These are phyloP conservation scores for Phytophthora pseudosyringae DNA, from an alignment of 352 stramenopile species.

Conservation along the genomic window DNA sequence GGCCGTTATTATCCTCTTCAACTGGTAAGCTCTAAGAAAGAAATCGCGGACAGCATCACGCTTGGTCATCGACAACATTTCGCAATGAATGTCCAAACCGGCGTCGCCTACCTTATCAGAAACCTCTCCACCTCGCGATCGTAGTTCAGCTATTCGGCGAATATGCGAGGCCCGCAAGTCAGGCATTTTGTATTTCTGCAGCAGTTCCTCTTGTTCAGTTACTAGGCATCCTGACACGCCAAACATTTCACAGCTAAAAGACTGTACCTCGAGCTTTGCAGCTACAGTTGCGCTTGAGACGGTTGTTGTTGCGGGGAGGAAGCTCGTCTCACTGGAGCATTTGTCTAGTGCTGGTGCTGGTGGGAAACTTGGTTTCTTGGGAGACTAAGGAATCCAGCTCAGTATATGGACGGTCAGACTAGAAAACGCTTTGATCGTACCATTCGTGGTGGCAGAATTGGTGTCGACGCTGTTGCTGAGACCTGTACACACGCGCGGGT, in stretches of 20 bases:
- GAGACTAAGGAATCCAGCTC: constrained; percentile 40
- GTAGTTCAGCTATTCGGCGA: constrained; percentile 66
- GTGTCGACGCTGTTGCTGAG: constrained; percentile 36
- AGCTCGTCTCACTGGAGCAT: constrained; percentile 29
- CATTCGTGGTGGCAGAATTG: constrained; percentile 64
- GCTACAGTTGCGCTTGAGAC: constrained; percentile 6
- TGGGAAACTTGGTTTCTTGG: constrained; percentile 40
- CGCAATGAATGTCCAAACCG: too few relatives aligned
- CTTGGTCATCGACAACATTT: background rate
- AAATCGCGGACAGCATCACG: background rate
- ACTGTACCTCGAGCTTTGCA: constrained; percentile 41
- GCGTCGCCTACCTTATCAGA: constrained; percentile 28
- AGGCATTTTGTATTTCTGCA: constrained; percentile 64
- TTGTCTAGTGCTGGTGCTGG: constrained; percentile 17
- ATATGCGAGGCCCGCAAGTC: constrained; percentile 72
- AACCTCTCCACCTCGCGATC: constrained; percentile 43
- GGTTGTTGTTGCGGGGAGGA: constrained; percentile 15
- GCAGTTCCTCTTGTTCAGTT: background rate
- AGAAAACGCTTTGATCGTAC: constrained; percentile 29
- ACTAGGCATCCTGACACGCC: background rate
- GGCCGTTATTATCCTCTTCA: constrained; percentile 24
- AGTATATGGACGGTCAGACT: background rate
- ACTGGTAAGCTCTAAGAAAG: constrained; percentile 1
- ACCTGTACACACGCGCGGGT: constrained; percentile 8
- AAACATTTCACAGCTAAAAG: background rate